Evolutionary conservation across 192 early-diverging fungal genomes (phyloP).

Genomic region (Chytriomyces sp.): DNA sequence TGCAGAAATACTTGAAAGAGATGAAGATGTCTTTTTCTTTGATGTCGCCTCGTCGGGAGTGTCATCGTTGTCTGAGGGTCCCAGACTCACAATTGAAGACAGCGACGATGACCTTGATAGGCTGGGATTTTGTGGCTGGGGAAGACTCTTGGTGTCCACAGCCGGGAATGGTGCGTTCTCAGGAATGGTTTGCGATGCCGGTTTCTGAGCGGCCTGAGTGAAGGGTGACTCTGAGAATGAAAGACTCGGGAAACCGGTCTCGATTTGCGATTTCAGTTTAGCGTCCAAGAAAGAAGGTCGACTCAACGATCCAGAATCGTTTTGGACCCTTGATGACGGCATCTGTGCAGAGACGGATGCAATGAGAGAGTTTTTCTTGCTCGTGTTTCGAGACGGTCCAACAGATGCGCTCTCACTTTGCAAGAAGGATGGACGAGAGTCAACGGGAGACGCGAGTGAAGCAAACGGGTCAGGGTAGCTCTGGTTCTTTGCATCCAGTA

Average conservation of each 20-base stretch:
- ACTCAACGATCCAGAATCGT: background rate
- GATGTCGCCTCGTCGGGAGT: background rate
- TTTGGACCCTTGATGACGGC: background rate
- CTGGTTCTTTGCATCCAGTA: background rate
- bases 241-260: too few relatives aligned
- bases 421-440: too few relatives aligned
- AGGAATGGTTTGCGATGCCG: background rate
- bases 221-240: background rate
- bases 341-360: slow-evolving; percentile 15
- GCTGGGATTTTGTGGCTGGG: background rate
- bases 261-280: background rate
- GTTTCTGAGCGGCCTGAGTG: background rate
- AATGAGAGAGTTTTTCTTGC: slow-evolving; percentile 17
- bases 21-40: too few relatives aligned
- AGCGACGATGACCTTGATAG: slow-evolving; percentile 29
- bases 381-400: background rate
- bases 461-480: background rate
- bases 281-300: slow-evolving; percentile 5
- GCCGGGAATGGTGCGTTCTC: background rate
- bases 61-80: slow-evolving; percentile 17
- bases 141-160: too few relatives aligned
- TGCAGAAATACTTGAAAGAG: too few relatives aligned
- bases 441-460: too few relatives aligned
- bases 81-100: slow-evolving; percentile 22
- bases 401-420: too few relatives aligned